Base-by-base conservation (phyloP, 345 rosid species). In the Syzygium aqueum region DNA sequence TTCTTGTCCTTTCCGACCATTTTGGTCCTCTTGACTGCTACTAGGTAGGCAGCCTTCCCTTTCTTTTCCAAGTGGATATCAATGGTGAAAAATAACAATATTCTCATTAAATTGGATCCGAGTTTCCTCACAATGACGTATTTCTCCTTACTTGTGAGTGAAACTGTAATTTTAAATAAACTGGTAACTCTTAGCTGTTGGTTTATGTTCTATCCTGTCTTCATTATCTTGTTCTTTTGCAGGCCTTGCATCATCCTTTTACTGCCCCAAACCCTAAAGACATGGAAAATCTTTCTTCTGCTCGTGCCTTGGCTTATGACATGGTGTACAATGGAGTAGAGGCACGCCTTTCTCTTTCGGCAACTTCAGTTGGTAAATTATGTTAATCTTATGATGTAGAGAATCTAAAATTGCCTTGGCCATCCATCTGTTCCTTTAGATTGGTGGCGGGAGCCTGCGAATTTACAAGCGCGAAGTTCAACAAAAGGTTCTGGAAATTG, bases 391-490 rank as follows among this genome's bases (percentile, higher is more conserved):
- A 67, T 33, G 46, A 67, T 67, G 19, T 67, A 17, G 46, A 65
- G 43, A 67, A 67, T 4, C 80, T 33, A 67, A 67, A 67, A 33
- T 67, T 65, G 12, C 30, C 80, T 59, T 33, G 51, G 27, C 67
- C 78, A 9, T 67, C 84, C 33, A 85, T 86, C 73, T 90, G 56
- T 46, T 77, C 92, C 84, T 85, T 91, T 22, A 96, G 99, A 97
- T 97, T 93, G 99, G 99, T 51, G 99, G 99, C 43, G 99, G 99
- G 89, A 97, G 99, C 92, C 93, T 97, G 91, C 96, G 99, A 94
- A 97, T 96, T 85, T 94, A 95, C 88, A 95, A 94, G 89, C 96
- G 98, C 7, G 98, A 95, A 82, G 87, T 96, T 84, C 99, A 97
- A 89, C 94, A 96, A 91, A 95, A 94, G 93, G 97, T 97, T 84